Evolutionary conservation across 1,139 yeast genomes (phyloP).

Genomic region (Saccharomyces hybrid): DNA sequence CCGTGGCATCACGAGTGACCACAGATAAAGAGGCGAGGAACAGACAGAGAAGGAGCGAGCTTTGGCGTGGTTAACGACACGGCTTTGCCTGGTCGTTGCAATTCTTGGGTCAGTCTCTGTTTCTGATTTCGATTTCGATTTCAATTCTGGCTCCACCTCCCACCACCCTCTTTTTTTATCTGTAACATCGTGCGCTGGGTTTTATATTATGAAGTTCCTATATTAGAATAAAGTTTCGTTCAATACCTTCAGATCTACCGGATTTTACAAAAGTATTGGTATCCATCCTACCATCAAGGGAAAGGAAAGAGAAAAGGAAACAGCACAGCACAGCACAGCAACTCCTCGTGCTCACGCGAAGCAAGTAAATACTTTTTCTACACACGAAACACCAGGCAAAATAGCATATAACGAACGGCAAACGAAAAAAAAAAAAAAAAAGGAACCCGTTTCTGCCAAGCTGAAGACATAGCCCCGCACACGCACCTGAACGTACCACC

Average conservation of each 20-base stretch:
- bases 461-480: background rate
- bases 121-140: background rate
- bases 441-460: background rate
- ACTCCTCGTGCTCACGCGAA: background rate
- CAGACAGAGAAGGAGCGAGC: background rate
- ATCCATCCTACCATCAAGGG: background rate
- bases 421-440: background rate
- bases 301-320: background rate
- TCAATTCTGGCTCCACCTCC: background rate
- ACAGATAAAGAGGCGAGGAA: background rate
- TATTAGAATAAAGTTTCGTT: background rate
- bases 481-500: background rate
- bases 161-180: background rate
- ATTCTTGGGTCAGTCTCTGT: background rate
- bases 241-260: background rate
- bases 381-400: background rate
- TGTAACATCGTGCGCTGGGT: background rate
- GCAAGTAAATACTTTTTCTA: background rate
- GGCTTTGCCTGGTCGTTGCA: background rate
- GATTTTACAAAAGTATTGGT: background rate
- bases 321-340: background rate
- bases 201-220: background rate
- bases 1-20: background rate
- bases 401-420: background rate
- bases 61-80: background rate